Evolutionary conservation across 257 asterid species (phyloP).

Genomic region (Lycium barbarum): DNA sequence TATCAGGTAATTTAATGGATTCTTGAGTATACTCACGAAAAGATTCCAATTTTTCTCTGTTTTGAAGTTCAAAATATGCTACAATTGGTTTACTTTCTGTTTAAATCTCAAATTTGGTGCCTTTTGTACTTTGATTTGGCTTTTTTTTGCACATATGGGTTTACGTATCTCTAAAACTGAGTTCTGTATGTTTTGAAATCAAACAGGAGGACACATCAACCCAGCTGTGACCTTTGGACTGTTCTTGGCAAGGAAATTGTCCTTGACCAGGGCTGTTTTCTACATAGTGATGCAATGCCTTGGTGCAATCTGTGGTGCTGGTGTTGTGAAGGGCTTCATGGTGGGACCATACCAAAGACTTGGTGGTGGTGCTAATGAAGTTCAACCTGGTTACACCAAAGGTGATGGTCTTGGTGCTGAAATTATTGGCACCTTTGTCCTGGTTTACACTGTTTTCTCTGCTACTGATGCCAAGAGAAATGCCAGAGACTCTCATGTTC

Average conservation of each 20-base stretch:
- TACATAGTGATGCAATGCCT: conserved; percentile 77
- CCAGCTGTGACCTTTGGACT: conserved; percentile 75
- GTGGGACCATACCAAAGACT: conserved; percentile 49
- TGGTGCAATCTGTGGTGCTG: conserved; percentile 80
- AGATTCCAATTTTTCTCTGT: neutral
- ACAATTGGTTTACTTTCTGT: neutral
- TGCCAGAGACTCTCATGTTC: conserved; percentile 80
- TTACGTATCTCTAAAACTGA: neutral
- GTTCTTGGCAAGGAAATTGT: conserved; percentile 71
- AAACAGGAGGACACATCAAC: conserved; percentile 77
- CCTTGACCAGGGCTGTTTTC: conserved; percentile 64
- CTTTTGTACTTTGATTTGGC: neutral
- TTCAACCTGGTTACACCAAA: conserved; percentile 66
- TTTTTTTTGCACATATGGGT: neutral
- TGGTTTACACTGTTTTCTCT: conserved; percentile 77
- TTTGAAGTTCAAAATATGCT: neutral
- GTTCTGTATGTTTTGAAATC: neutral
- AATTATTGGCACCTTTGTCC: conserved; percentile 73
- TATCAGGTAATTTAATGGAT: neutral
- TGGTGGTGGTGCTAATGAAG: conserved; percentile 67
- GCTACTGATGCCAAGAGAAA: conserved; percentile 85
- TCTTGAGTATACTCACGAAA: neutral
- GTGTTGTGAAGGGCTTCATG: conserved; percentile 74
- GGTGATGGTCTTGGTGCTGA: conserved; percentile 76
- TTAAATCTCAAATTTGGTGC: neutral